These are phyloP conservation scores for Amniculicola lignicola DNA, from an alignment of 495 filamentous ascomycete species.

Conservation along the genomic window DNA sequence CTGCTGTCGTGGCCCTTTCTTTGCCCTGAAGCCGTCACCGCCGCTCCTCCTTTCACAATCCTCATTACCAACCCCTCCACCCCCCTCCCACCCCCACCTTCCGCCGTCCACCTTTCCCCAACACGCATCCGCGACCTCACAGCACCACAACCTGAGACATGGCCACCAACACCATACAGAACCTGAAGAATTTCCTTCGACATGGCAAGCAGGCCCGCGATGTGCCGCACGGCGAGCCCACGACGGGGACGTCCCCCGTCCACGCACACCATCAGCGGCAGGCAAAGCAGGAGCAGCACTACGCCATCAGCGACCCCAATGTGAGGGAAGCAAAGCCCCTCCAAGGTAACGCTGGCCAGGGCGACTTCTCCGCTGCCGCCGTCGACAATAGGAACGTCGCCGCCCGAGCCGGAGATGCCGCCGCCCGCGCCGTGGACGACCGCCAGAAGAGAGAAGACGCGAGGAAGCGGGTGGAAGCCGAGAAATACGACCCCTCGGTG, in stretches of 20 bases:
- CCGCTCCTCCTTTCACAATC: no score
- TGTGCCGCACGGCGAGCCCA: constrained; percentile 59
- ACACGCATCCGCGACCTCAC: not conserved
- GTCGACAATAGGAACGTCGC: constrained; percentile 60
- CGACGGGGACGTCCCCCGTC: constrained; percentile 64
- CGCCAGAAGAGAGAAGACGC: constrained; percentile 45
- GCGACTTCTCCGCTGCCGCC: constrained; percentile 56
- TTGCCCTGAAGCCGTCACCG: no score
- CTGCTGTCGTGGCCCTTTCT: no score
- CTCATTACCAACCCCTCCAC: not conserved
- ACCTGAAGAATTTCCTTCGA: constrained; percentile 95
- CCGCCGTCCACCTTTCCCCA: not conserved
- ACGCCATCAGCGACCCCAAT: constrained; percentile 57
- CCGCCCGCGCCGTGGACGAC: constrained; percentile 53
- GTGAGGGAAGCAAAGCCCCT: constrained; percentile 46
- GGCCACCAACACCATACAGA: constrained; percentile 74
- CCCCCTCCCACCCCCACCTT: not conserved
- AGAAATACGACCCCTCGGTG: constrained; percentile 63
- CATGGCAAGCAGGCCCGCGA: constrained; percentile 95
- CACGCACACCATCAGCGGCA: constrained; percentile 62
- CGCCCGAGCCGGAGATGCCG: constrained; percentile 60
- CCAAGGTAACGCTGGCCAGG: constrained; percentile 35
- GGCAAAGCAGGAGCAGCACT: constrained; percentile 52
- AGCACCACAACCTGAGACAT: constrained; percentile 25
- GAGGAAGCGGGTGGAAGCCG: constrained; percentile 47